phyloP scores from a whole-genome alignment of 2,329 filamentous ascomycete genomes.

The Aspergillus costaricaensis region DNA sequence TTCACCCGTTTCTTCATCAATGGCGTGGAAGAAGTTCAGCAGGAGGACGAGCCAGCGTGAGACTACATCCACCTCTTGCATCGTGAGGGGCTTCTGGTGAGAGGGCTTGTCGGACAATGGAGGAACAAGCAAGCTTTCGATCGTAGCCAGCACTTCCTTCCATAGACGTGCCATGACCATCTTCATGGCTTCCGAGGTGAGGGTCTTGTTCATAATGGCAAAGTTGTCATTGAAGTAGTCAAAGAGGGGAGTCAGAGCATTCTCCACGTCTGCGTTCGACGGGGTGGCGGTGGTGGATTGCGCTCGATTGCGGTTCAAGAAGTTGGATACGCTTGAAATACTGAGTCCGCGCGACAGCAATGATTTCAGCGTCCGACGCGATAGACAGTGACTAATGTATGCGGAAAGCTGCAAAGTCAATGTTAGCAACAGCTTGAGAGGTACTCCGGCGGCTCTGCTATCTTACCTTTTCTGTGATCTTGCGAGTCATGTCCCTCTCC shows the following conservation, averaged over 20 bases:
- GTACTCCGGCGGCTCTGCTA: not conserved
- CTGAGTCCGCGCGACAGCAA: slow-evolving; percentile 73
- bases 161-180: slow-evolving; percentile 97
- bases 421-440: not conserved
- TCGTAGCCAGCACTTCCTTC: slow-evolving; percentile 94
- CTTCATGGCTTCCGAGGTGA: slow-evolving; percentile 94
- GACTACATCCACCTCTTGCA: slow-evolving; percentile 89
- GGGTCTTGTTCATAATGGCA: slow-evolving; percentile 95
- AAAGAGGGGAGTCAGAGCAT: slow-evolving; percentile 80
- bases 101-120: slow-evolving; percentile 94
- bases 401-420: slow-evolving; percentile 68
- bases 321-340: slow-evolving; percentile 72
- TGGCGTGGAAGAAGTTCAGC: slow-evolving; percentile 92
- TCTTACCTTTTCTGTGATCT: slow-evolving; percentile 92
- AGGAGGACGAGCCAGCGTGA: slow-evolving; percentile 92
- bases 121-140: slow-evolving; percentile 86
- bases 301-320: slow-evolving; percentile 58
- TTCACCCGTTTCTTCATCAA: slow-evolving; percentile 79
- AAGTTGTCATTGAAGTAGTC: slow-evolving; percentile 98
- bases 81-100: slow-evolving; percentile 75
- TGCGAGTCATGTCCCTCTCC: slow-evolving; percentile 96
- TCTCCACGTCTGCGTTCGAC: slow-evolving; percentile 73
- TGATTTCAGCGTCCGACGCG: slow-evolving; percentile 73
- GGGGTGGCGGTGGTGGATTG: slow-evolving; percentile 56
- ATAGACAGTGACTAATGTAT: slow-evolving; percentile 89